Percentiles rank a stretch among this genome's conserved stretches.
phyloP scores from a whole-genome alignment of 176 grass and related monocot genomes.

The Juncus inflexus region DNA sequence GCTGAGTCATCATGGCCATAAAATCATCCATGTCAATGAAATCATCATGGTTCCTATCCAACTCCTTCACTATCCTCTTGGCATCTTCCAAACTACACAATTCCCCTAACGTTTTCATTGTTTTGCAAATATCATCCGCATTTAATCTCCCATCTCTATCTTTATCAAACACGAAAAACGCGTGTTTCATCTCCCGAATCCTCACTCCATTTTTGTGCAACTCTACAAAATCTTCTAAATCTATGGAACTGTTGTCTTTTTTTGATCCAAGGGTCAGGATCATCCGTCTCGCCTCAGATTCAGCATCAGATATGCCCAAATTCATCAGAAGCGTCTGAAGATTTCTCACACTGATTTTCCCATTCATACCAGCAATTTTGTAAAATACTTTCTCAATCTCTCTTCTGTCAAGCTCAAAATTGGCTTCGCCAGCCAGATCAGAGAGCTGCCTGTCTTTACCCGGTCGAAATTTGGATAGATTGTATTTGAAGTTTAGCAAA shows the following conservation, averaged over 20 bases:
- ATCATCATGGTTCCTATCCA: constrained; percentile 47
- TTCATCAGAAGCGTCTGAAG: constrained; percentile 31
- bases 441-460: constrained; percentile 38
- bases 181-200: constrained; percentile 44
- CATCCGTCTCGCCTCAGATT: constrained; percentile 48
- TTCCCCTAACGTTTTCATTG: constrained; percentile 45
- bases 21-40: constrained; percentile 78
- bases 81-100: constrained; percentile 42
- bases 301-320: constrained; percentile 47
- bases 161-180: constrained; percentile 58
- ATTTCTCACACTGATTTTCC: constrained; percentile 29
- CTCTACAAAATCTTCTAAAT: constrained; percentile 68
- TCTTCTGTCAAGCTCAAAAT: constrained; percentile 38
- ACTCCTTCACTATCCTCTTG: constrained; percentile 44
- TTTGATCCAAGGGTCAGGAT: constrained; percentile 37
- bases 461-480: constrained; percentile 43
- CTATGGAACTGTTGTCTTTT: constrained; percentile 40
- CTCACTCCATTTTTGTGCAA: constrained; percentile 59
- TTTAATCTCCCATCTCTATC: constrained; percentile 54
- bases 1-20: constrained; percentile 74
- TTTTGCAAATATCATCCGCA: constrained; percentile 42
- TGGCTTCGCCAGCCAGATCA: constrained; percentile 28
- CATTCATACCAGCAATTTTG: constrained; percentile 31
- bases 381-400: constrained; percentile 64
- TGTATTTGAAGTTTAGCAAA: constrained; percentile 65